Base-by-base conservation (phyloP, 371 early-diverging fungal genomes). In the Mortierella sp. region DNA sequence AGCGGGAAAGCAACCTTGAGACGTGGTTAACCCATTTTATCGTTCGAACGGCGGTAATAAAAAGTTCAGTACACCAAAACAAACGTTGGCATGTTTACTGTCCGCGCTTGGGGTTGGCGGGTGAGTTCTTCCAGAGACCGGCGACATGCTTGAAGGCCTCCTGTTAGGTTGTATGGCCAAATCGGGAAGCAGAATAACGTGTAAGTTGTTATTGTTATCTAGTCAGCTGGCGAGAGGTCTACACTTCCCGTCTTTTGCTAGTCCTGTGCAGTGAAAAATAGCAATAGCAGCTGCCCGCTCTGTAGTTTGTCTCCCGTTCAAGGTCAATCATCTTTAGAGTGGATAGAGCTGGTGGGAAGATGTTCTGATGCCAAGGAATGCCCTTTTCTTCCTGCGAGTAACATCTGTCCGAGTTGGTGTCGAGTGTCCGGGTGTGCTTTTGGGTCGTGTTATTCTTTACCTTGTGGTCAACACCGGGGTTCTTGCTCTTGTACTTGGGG, bases 401-500 rank as follows among this genome's bases (percentile, higher is more conserved):
- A 46, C 4, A 21, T 21, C 7, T 14, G 29, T 16, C 4, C 29
- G 48, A 16, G 71, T 0, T 6, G n/a, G 14, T 11, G 75, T 18
- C 2, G 11, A n/a, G 24, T 27, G 44, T 32, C 27, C 18, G 18
- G 41, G 41, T 41, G 41, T 68, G 41, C 18, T 41, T 63, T 32
- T 63, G 18, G 21, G 1, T 63, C 41, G 75, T 8, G 35, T 44
- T 51, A n/a, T 35, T 11, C 43, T 76, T 89, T 78, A 78, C 94
- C 89, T 93, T 93, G 84, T 95, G 95, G 71, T 87, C 79, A 38
- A 93, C 89, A 70, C 83, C 89, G 32, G 93, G 88, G 63, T 94
- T 87, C 43, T 88, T 90, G 32, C 89, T 88, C 89, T 94, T 94
- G 75, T 91, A 90, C 83, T 93, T 93, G 54, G 92, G 89, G 35